phyloP scores from a whole-genome alignment of 352 stramenopile genomes.

The Phytophthora quininea region DNA sequence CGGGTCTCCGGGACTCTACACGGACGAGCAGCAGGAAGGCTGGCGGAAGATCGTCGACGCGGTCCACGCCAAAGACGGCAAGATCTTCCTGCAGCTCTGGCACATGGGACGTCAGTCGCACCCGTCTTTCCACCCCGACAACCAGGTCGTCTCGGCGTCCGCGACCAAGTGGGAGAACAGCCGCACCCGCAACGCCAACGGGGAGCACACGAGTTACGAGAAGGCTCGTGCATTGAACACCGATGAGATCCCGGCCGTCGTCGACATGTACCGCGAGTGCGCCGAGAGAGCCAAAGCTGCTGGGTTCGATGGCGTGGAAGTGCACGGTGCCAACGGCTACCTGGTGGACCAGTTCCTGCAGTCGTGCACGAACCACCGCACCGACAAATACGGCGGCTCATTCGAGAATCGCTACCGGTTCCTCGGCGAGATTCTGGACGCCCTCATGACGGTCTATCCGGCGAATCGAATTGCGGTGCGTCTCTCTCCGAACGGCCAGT shows the following conservation, averaged over 20 bases:
- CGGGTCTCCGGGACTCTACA: constrained; percentile 38
- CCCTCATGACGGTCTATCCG: constrained; percentile 24
- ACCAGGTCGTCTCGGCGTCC: constrained; percentile 15
- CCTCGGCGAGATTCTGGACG: constrained; percentile 56
- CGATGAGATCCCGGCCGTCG: constrained; percentile 29
- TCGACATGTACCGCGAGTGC: constrained; percentile 67
- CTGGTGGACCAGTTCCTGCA: constrained; percentile 66
- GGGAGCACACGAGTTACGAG: constrained; percentile 4
- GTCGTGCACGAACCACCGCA: constrained; percentile 55
- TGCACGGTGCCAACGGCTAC: constrained; percentile 90
- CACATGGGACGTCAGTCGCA: constrained; percentile 65
- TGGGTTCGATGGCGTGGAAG: constrained; percentile 88
- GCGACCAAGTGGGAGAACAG: constrained; percentile 5
- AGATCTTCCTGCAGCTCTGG: constrained; percentile 77
- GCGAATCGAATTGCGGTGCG: constrained; percentile 27
- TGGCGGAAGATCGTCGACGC: constrained; percentile 47
- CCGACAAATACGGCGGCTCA: constrained; percentile 74
- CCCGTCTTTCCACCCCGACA: constrained; percentile 31
- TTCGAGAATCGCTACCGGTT: constrained; percentile 73
- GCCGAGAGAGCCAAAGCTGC: constrained; percentile 63
- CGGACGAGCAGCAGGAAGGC: constrained; percentile 21
- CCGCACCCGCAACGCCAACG: constrained; percentile 31
- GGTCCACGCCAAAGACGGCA: constrained; percentile 63
- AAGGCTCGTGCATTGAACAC: constrained; percentile 13
- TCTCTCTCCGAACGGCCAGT: constrained; percentile 21